Base-by-base conservation (phyloP, 78 protist species). In the Acrasis kona region DNA sequence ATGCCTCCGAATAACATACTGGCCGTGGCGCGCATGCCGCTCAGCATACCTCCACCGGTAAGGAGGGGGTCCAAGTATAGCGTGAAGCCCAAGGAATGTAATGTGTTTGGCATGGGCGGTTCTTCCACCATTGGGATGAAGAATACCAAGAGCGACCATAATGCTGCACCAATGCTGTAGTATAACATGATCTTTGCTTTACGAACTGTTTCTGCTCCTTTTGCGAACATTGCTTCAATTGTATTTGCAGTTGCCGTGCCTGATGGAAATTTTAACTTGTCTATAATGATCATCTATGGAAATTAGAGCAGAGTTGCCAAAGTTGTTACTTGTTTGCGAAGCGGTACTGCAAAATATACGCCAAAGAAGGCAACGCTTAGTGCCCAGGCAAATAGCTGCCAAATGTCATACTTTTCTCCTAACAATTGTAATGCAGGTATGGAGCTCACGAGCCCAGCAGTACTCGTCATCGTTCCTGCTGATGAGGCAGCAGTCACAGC, bases 181-280 rank as follows among this genome's bases (percentile, higher is more conserved):
- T 66, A 58, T n/a, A 76, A 80, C 2, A 87, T 72, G 0, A 83
- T 76, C 34, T 78, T 79, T 1, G 83, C 79, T 39, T 84, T 74
- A 12, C 27, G 69, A 41, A 57, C 42, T 61, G 61, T 50, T n/a
- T 50, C 61, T 50, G 19, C 61, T n/a, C 61, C 61, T n/a, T 50
- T 19, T 50, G 42, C 19, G 32, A 72, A 42, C 0, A 41, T 67
- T 58, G 77, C 32, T 27, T 72, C 61, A 39, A 84, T 87, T 50
- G 61, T 50, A n/a, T 87, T 83, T 2, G 94, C 94, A 0, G 94
- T 87, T 32, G 91, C 94, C 8, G 91, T 77, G 3, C 94, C 94
- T 0, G 94, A 89, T 9, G 94, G 94, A 28, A 89, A 89, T 70
- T 77, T 67, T 19, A 89, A 65, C 75, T 89, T 89, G 77, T 89